Base-by-base conservation (phyloP, 257 asterid species). In the Scutellaria galericulata region DNA sequence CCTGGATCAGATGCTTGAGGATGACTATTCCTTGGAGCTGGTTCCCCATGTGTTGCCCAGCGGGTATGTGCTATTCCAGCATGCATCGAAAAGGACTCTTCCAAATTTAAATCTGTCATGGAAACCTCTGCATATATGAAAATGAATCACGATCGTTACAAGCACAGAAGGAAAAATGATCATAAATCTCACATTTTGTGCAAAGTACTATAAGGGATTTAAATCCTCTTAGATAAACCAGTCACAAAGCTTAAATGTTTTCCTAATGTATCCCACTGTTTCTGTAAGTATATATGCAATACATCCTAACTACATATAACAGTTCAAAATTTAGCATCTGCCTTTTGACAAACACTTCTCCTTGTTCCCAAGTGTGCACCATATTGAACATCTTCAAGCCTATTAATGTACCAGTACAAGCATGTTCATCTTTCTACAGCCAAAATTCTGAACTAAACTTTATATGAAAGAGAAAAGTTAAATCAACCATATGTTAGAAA, bases 41-140 rank as follows among this genome's bases (percentile, higher is more conserved):
- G 99, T 81, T 84, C 97, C 63, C 99, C 99, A 73, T 95, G 99
- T 44, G 99, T 95, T 64, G 99, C 99, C 99, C 99, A 95, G 6
- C 99, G 91, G 27, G 99, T 95, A 80, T 95, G 99, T 37, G 99
- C 97, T 74, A 95, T 92, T 60, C 99, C 99, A 76, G 97, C 96
- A 74, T 95, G 99, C 81, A 71, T 74, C 47, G 83, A 73, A 79
- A 88, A 95, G 42, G 97, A 84, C 86, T 92, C 96, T 77, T 92
- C 96, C 83, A 95, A 80, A 75, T 92, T 88, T 73, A 95, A 80
- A 67, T 88, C 85, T 3, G 90, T 88, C 62, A 86, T 87, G 56
- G 89, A 85, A 75, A 90, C 97, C 42, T 92, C 99, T 95, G 91
- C 42, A 76, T 75, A 77, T 41, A 80, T 68, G 68, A 77, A 73